Base-by-base conservation (phyloP, 1,284 basidiomycete genomes). In the Ganoderma lucidum region DNA sequence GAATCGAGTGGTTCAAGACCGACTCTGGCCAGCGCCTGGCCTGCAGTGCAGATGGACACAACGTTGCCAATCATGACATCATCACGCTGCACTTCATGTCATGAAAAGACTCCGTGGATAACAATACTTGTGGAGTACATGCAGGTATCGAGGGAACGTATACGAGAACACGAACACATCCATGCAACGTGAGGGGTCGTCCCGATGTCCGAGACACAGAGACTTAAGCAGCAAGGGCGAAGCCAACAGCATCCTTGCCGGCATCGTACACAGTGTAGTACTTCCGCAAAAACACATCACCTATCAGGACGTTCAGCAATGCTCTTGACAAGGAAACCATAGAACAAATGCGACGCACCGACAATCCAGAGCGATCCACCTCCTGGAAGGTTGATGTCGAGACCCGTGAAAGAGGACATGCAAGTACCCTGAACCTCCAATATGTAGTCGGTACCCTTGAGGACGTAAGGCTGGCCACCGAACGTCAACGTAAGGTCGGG, bases 211-310 rank as follows among this genome's bases (percentile, higher is more conserved):
- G 9, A 41, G 15, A 42, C 1, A 41, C 32, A 3, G 41, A 14
- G 9, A 28, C 19, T 70, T 41, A 73, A 51, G 65, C 67, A 3
- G 72, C 70, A 23, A 75, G 79, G 45, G 96, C 96, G 75, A 98
- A 97, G 64, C 96, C 96, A 74, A 98, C 94, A 63, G 96, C 95
- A 79, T 96, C 78, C 73, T 84, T 85, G 60, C 90, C 94, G 62
- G 96, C 88, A 80, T 99, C 96, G 80, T 99, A 99, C 35, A 99
- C 94, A 30, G 96, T 97, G 86, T 92, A 97, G 84, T 95, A 98
- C 78, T 90, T 91, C 78, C 95, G 90, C 68, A 96, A 88, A 88
- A 96, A 96, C 66, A 90, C 91, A 76, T 94, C 93, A 78, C 93
- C 92, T 93, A 59, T 32, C 17, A 55, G 6, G n/a, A 58, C 32